A percentile compares a stretch with the other conserved stretches of the same genome.
Evolutionary conservation across 345 rosid genomes (phyloP).

Genomic region (Syzygium aqueum): DNA sequence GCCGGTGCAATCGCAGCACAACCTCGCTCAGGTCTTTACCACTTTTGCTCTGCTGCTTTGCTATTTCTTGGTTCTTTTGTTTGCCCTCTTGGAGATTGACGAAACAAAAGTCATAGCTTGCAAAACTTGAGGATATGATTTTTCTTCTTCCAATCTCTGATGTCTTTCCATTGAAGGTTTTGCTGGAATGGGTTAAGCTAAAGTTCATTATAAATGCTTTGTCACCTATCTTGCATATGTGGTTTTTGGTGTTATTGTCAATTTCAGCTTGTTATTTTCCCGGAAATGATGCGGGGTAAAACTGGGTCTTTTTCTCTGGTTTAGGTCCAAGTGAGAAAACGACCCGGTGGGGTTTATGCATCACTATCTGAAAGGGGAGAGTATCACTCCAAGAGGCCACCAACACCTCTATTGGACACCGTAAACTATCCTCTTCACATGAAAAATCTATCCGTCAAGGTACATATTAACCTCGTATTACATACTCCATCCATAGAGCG

Average conservation of each 20-base stretch:
- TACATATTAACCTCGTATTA: neutral
- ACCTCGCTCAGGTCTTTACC: slow-evolving; percentile 27
- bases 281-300: neutral
- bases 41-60: neutral
- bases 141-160: neutral
- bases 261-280: neutral
- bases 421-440: slow-evolving; percentile 88
- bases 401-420: slow-evolving; percentile 92
- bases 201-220: neutral
- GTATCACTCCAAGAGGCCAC: slow-evolving; percentile 63
- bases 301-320: slow-evolving; percentile 14
- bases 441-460: slow-evolving; percentile 87
- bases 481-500: neutral
- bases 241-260: neutral
- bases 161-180: neutral
- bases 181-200: neutral
- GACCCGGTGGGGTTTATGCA: slow-evolving; percentile 41
- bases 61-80: neutral
- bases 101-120: neutral
- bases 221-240: neutral
- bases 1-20: slow-evolving; percentile 18
- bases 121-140: neutral
- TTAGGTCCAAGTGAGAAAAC: slow-evolving; percentile 44
- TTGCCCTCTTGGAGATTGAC: neutral
- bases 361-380: slow-evolving; percentile 73